Base-by-base conservation (phyloP, 176 grass and related monocot species). In the Dactylis glomerata region DNA sequence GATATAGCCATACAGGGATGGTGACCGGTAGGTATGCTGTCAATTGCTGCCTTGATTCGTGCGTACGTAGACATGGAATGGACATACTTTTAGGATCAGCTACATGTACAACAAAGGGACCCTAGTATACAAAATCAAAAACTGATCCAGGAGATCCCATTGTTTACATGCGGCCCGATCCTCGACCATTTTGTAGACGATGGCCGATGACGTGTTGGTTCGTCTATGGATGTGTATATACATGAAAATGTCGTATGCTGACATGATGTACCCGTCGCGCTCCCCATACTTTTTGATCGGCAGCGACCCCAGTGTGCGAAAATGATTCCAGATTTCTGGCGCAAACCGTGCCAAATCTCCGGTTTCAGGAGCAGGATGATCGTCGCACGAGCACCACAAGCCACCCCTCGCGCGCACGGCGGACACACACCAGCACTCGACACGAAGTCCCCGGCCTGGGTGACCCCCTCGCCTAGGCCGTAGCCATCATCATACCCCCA, bases 401-500 rank as follows among this genome's bases (percentile, higher is more conserved):
- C 69, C 20, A 4, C 36, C 33, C 64, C 63, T 50, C 13, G n/a
- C n/a, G n/a, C n/a, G n/a, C n/a, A n/a, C n/a, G n/a, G n/a, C n/a
- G n/a, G n/a, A n/a, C n/a, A 13, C 84, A 40, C 76, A 10, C 46
- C 16, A 81, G 74, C 41, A 26, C 51, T 46, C 87, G 80, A 85
- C 58, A 85, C 82, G 76, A 42, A 17, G 40, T 38, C 11, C 38
- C 47, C 51, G 1, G 58, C 59, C 59, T 63, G 59, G 27, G 58
- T 3, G 58, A 62, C 58, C 58, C n/a, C 26, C 10, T 61, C 23
- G 10, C 57, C 7, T 62, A 62, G 58, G 58, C 10, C 78, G 88
- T 77, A 67, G 88, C 82, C 88, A 77, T 89, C 88, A 83, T 58
- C 69, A 40, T 81, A 13, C 57, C 88, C 16, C 75, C 88, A 90